These are phyloP conservation scores for Thraustochytrium sp. DNA, from an alignment of 352 stramenopile species.

Conservation along the genomic window DNA sequence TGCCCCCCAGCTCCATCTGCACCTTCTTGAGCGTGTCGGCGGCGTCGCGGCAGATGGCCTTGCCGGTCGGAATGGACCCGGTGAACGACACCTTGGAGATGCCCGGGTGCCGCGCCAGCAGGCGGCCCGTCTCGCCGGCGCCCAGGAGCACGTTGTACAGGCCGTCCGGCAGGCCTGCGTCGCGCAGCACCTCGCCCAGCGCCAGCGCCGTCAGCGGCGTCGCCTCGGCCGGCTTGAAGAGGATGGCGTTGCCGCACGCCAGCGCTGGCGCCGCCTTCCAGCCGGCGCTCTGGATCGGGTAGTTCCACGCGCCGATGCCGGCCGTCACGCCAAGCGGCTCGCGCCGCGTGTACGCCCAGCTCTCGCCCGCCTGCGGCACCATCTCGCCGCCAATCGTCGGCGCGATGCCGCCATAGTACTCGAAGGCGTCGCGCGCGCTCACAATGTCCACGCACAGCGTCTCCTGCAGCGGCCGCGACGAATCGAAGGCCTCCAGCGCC, in stretches of 20 bases:
- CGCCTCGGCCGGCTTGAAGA: slow-evolving; percentile 80
- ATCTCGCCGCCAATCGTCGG: slow-evolving; percentile 53
- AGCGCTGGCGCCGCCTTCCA: slow-evolving; percentile 63
- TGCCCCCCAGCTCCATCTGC: slow-evolving; percentile 81
- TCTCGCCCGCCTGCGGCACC: slow-evolving; percentile 53
- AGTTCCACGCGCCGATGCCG: slow-evolving; percentile 73
- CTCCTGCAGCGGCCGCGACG: slow-evolving; percentile 65
- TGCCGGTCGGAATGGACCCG: slow-evolving; percentile 72
- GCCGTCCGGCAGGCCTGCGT: slow-evolving; percentile 58
- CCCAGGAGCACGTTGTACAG: slow-evolving; percentile 59
- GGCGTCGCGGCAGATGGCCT: slow-evolving; percentile 55
- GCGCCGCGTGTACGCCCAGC: slow-evolving; percentile 53
- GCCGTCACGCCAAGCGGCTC: slow-evolving; percentile 51
- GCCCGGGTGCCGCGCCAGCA: slow-evolving; percentile 49
- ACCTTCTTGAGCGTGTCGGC: slow-evolving; percentile 69
- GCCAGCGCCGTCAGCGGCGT: slow-evolving; percentile 60
- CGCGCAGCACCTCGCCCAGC: slow-evolving; percentile 53
- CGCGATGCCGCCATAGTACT: slow-evolving; percentile 55
- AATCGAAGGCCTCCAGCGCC: slow-evolving; percentile 67
- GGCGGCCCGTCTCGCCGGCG: slow-evolving; percentile 50
- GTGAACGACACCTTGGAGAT: slow-evolving; percentile 75
- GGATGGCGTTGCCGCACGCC: slow-evolving; percentile 77
- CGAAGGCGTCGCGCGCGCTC: slow-evolving; percentile 55
- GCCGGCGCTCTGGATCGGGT: slow-evolving; percentile 60
- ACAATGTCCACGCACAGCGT: slow-evolving; percentile 63